Percentiles rank a stretch among this genome's conserved stretches.
phyloP scores from a whole-genome alignment of 768 basidiomycete species.

The Xanthoconium stramineum region DNA sequence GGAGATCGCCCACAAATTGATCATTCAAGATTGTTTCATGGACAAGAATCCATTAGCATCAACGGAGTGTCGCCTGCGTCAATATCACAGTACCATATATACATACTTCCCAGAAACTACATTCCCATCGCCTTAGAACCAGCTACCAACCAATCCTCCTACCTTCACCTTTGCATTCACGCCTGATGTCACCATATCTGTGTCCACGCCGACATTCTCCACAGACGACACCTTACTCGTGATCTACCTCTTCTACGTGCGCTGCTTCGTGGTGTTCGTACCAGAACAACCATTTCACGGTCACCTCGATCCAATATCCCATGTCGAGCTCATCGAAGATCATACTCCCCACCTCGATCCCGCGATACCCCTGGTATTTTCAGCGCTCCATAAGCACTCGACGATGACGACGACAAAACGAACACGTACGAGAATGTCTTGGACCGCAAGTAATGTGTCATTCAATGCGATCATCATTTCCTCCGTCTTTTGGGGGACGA shows the following conservation, averaged over 20 bases:
- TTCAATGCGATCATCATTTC: background rate
- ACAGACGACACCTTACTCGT: background rate
- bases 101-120: too few relatives aligned
- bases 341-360: background rate
- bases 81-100: too few relatives aligned
- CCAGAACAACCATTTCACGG: background rate
- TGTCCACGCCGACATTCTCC: too few relatives aligned
- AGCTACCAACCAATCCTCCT: background rate
- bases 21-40: too few relatives aligned
- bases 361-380: background rate
- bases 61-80: too few relatives aligned
- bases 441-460: background rate
- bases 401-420: background rate
- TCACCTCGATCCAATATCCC: constrained; percentile 17
- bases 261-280: background rate
- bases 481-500: constrained; percentile 1
- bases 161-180: background rate
- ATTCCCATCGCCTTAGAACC: too few relatives aligned
- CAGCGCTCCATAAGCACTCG: background rate
- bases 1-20: too few relatives aligned
- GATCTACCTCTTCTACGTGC: background rate
- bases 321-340: constrained; percentile 11
- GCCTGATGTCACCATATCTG: background rate
- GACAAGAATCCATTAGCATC: too few relatives aligned
- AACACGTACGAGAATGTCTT: constrained; percentile 11